Base-by-base conservation (phyloP, 2,329 filamentous ascomycete genomes). In the Metarhizium sp. region DNA sequence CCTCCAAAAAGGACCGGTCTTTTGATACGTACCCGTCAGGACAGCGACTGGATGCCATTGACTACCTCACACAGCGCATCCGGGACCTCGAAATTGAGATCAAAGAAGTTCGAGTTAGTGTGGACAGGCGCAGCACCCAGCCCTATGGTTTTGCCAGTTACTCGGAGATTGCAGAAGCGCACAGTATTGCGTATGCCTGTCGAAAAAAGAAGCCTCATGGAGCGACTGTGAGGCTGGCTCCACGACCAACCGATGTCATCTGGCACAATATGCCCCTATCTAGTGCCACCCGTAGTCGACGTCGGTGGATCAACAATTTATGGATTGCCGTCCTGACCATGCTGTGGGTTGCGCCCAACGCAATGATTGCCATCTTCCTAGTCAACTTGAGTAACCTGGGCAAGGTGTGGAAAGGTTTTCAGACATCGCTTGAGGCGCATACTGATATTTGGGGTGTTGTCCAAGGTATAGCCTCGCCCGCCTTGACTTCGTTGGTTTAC, bases 131-230 rank as follows among this genome's bases (percentile, higher is more conserved):
- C 51, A 90, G 92, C 67, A 87, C 92, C 16, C 87, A 95, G 80
- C 80, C 90, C 0, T 99, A 92, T 66, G 94, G 94, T 0, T 99
- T 99, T 67, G 92, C 92, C 8, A 96, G 90, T 63, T 99, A 94
- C 73, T 85, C 92, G 46, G 86, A 86, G 46, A 95, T 99, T 55
- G 79, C 85, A 56, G 89, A 95, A 63, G 90, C 94, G 0, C 94
- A 99, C 66, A 82, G 82, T 20, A 91, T 95, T 59, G 94, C 92
- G 11, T 95, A 88, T 71, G 81, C 85, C 10, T 83, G 87, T 25
- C 87, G 88, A 57, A 88, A 84, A 51, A 94, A 94, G 74, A 87
- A 87, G 62, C 89, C 90, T 0, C 79, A 88, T 45, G 90, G 90
- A 5, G 85, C 90, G 0, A 88, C 81, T 0, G 82, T 99, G 55